phyloP scores from a whole-genome alignment of 1,139 yeast genomes.

The Saccharomyces hybrid region DNA sequence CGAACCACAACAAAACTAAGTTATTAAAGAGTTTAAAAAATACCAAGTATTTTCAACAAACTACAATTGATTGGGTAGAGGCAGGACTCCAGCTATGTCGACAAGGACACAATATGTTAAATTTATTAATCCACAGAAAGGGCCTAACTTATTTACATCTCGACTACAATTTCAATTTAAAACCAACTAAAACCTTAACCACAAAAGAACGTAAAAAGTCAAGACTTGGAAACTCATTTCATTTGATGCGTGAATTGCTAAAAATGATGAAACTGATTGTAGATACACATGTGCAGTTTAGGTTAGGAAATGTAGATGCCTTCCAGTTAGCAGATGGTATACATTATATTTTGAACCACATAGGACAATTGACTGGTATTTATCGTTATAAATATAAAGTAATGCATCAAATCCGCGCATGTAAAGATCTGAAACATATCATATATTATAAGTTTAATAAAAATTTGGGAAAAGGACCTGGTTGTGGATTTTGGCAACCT shows the following conservation, averaged over 20 bases:
- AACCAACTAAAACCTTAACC: conserved; percentile 92
- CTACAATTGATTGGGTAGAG: conserved; percentile 95
- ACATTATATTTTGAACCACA: conserved; percentile 80
- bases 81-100: conserved; percentile 91
- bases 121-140: conserved; percentile 78
- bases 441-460: conserved; percentile 78
- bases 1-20: conserved; percentile 44
- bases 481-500: conserved; percentile 99
- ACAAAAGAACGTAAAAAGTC: conserved; percentile 96
- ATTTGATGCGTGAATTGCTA: conserved; percentile 80
- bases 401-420: conserved; percentile 96
- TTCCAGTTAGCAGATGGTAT: conserved; percentile 93
- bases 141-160: conserved; percentile 89
- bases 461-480: conserved; percentile 91
- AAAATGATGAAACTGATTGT: conserved; percentile 77
- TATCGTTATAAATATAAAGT: conserved; percentile 95
- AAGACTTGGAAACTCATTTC: conserved; percentile 95
- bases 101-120: conserved; percentile 93
- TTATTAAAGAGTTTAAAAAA: conserved; percentile 61
- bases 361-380: conserved; percentile 94
- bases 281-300: conserved; percentile 86
- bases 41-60: conserved; percentile 86
- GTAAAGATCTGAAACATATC: conserved; percentile 90
- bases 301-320: conserved; percentile 87
- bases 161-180: conserved; percentile 90